Evolutionary conservation across 2,329 filamentous ascomycete genomes (phyloP).

Genomic region (Aurifilum marmelostoma): DNA sequence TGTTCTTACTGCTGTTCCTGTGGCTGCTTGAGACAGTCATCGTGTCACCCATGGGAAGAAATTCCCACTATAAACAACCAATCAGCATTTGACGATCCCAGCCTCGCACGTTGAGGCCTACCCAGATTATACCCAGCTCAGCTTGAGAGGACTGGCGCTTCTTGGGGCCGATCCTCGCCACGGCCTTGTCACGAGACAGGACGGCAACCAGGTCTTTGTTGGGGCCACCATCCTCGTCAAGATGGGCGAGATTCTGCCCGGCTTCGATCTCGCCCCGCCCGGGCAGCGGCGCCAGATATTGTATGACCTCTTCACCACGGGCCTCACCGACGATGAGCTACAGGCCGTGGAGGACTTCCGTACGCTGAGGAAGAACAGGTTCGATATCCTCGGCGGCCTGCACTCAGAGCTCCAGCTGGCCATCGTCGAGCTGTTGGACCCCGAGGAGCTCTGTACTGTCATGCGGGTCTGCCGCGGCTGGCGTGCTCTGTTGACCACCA

Average conservation of each 20-base stretch:
- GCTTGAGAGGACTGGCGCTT: no score
- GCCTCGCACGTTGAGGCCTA: no score
- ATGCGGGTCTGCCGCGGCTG: conserved; percentile 19
- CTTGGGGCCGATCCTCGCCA: no score
- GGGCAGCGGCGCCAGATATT: conserved; percentile 7
- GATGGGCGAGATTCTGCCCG: not conserved
- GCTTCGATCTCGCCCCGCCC: conserved; percentile 7
- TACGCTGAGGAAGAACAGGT: not conserved
- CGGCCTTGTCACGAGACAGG: not conserved
- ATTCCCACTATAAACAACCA: not conserved
- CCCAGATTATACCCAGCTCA: no score
- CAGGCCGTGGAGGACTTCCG: not conserved
- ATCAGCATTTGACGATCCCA: not conserved
- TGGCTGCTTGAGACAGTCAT: not conserved
- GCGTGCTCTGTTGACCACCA: conserved; percentile 3
- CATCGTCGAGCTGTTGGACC: conserved; percentile 11
- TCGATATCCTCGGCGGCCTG: conserved; percentile 14
- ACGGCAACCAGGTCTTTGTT: not conserved
- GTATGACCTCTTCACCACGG: not conserved
- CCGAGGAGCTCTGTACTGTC: conserved; percentile 13
- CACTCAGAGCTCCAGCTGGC: conserved; percentile 19
- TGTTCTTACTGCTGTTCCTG: not conserved
- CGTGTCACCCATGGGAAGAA: not conserved
- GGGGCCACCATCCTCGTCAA: not conserved
- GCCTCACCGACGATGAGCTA: conserved; percentile 11